Conservation (phyloP, 257 asterid genomes). For the Solanum sejunctum region DNA sequence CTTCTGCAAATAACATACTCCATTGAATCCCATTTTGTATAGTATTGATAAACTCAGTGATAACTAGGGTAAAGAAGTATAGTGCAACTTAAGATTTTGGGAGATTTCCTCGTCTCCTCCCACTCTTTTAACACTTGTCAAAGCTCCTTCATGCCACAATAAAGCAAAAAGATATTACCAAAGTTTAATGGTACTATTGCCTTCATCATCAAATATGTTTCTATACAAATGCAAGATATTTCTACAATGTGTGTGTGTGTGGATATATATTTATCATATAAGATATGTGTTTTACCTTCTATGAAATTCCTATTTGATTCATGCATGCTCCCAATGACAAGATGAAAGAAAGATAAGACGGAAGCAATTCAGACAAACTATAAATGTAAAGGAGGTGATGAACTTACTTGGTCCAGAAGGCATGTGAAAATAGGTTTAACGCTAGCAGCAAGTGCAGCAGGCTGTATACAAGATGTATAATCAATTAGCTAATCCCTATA, state of each 20-base stretch:
- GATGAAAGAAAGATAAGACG: not conserved
- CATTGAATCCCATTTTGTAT: not conserved
- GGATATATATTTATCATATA: not conserved
- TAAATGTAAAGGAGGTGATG: not conserved
- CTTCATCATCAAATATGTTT: not conserved
- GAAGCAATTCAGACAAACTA: slow-evolving; percentile 5
- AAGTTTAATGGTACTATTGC: not conserved
- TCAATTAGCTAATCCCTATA: slow-evolving; percentile 1
- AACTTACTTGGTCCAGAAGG: slow-evolving; percentile 82
- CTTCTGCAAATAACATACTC: not conserved
- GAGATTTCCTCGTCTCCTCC: not conserved
- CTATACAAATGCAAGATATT: not conserved
- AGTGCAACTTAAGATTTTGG: not conserved
- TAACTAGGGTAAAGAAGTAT: not conserved
- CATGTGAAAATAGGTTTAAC: slow-evolving; percentile 80
- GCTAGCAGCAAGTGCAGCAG: slow-evolving; percentile 75
- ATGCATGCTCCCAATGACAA: not conserved
- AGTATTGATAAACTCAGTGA: not conserved
- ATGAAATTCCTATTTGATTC: not conserved
- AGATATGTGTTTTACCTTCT: not conserved
- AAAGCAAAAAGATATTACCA: not conserved
- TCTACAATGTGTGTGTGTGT: not conserved
- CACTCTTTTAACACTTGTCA: not conserved
- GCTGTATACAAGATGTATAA: slow-evolving; percentile 37
- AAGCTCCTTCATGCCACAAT: not conserved